Evolutionary conservation across 441 rosid genomes (phyloP).

Genomic region (Eutrema salsugineum): DNA sequence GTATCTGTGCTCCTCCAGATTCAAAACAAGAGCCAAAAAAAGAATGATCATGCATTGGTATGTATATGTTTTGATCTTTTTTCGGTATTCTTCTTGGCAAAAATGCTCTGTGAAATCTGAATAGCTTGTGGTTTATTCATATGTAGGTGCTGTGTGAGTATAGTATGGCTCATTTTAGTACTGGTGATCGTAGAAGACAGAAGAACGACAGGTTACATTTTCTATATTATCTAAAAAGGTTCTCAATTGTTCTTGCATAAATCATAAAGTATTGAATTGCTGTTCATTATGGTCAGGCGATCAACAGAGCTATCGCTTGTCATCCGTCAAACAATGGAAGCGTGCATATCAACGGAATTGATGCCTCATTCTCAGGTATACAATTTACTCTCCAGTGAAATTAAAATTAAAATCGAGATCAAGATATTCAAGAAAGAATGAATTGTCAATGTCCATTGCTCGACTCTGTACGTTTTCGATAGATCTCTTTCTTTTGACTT

Average conservation of each 20-base stretch:
- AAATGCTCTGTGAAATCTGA: neutral
- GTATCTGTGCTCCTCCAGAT: slow-evolving; percentile 41
- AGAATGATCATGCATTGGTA: slow-evolving; percentile 75
- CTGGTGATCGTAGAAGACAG: slow-evolving; percentile 90
- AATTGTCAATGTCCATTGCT: neutral
- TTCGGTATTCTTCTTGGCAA: neutral
- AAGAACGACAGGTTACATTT: slow-evolving; percentile 70
- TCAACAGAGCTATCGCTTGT: slow-evolving; percentile 91
- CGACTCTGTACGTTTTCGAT: neutral
- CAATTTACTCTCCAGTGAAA: neutral
- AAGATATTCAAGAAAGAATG: neutral
- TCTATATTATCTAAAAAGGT: neutral
- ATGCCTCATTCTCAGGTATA: slow-evolving; percentile 97
- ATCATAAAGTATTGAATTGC: neutral
- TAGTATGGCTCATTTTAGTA: slow-evolving; percentile 93
- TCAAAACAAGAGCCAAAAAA: slow-evolving; percentile 72
- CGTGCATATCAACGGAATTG: slow-evolving; percentile 70
- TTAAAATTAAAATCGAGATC: too few relatives aligned
- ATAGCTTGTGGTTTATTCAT: neutral
- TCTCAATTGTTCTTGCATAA: neutral
- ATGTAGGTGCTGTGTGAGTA: slow-evolving; percentile 87
- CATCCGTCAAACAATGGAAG: slow-evolving; percentile 94
- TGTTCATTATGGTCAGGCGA: slow-evolving; percentile 47
- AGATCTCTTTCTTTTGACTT: neutral
- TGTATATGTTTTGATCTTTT: neutral